A percentile compares a stretch with the other conserved stretches of the same genome.
These are phyloP conservation scores for Nicotiana obtusifolia DNA, from an alignment of 257 asterid genomes.

Conservation along the genomic window DNA sequence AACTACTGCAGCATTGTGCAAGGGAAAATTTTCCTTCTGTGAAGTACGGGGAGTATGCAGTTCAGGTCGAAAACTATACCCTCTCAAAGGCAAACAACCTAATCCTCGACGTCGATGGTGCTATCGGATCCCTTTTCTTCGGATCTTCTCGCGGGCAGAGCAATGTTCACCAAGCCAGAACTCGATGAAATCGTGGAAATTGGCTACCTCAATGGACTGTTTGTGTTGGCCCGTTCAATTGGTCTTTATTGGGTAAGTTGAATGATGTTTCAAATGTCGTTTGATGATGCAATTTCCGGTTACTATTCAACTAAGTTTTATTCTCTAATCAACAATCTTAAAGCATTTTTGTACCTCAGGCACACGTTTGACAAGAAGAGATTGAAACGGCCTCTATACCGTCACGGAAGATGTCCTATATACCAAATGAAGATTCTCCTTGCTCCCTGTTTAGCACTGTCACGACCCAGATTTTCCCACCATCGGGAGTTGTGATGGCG, in stretches of 20 bases:
- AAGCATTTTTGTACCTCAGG: conserved; percentile 32
- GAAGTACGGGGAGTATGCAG: conserved; percentile 94
- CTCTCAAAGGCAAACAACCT: conserved; percentile 89
- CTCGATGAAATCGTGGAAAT: too few relatives aligned
- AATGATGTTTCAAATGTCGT: background rate
- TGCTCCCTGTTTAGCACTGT: background rate
- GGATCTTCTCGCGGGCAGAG: too few relatives aligned
- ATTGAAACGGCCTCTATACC: conserved; percentile 90
- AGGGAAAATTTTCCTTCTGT: conserved; percentile 83
- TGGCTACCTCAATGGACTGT: conserved; percentile 87
- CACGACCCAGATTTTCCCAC: too few relatives aligned
- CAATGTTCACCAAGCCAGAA: too few relatives aligned
- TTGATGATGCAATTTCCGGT: background rate
- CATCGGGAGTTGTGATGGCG: too few relatives aligned
- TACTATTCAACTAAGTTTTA: background rate
- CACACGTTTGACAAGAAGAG: conserved; percentile 96
- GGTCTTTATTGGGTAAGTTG: conserved; percentile 94
- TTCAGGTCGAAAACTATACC: conserved; percentile 81
- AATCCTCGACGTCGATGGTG: conserved; percentile 89
- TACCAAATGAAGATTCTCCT: conserved; percentile 26
- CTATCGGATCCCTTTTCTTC: conserved; percentile 92
- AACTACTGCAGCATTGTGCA: conserved; percentile 66
- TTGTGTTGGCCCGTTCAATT: conserved; percentile 92
- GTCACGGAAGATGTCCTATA: conserved; percentile 98
- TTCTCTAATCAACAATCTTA: background rate